Evolutionary conservation across 495 filamentous ascomycete genomes (phyloP).

Genomic region (Aspergillus heteromorphus): DNA sequence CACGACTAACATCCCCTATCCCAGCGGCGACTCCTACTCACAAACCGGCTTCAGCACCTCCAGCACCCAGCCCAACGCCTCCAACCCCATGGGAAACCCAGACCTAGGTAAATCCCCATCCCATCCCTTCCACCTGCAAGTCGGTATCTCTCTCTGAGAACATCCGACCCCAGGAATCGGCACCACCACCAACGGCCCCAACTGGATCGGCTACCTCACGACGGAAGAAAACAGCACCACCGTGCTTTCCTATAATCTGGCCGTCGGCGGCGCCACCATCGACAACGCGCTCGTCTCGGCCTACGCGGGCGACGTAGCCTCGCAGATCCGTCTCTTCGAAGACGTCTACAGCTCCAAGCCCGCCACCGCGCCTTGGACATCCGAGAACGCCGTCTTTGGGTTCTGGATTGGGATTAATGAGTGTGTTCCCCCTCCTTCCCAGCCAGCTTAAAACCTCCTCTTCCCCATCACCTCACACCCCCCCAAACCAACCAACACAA

Average conservation of each 20-base stretch:
- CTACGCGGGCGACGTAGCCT: constrained; percentile 21
- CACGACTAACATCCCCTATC: neutral
- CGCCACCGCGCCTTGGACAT: constrained; percentile 52
- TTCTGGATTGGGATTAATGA: constrained; percentile 82
- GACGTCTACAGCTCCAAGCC: constrained; percentile 25
- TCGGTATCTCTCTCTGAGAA: no score
- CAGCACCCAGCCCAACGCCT: constrained; percentile 50
- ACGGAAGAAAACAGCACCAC: constrained; percentile 48
- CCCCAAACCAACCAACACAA: neutral
- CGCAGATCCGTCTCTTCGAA: constrained; percentile 28
- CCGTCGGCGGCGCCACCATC: constrained; percentile 53
- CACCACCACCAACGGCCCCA: constrained; percentile 46
- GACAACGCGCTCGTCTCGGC: constrained; percentile 40
- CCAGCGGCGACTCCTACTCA: constrained; percentile 55
- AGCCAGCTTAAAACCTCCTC: no score
- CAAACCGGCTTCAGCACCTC: constrained; percentile 61
- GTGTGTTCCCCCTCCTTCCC: constrained; percentile 14
- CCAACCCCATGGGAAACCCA: constrained; percentile 76
- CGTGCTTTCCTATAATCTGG: constrained; percentile 52
- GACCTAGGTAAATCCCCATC: constrained; percentile 21
- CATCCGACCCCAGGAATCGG: constrained; percentile 28
- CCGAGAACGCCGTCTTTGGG: constrained; percentile 56
- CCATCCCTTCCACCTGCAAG: neutral
- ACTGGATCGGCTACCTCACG: constrained; percentile 54
- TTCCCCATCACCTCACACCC: neutral